Conservation (phyloP, 1,284 basidiomycete genomes). For the Hortiboletus rubellus region DNA sequence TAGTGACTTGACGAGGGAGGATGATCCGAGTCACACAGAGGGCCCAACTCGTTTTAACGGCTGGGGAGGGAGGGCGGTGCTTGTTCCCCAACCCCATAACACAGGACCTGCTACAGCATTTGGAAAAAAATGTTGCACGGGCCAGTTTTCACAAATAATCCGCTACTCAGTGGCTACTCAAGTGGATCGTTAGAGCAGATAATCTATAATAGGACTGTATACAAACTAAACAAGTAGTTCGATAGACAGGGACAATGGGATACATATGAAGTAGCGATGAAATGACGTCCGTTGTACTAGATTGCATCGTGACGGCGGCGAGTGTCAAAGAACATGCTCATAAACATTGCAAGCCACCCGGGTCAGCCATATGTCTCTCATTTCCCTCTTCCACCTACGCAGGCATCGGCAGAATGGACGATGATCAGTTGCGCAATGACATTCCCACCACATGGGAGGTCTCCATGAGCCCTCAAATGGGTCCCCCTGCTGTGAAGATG, state of each 20-base stretch:
- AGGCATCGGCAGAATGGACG: conserved; percentile 22
- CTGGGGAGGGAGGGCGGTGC: neutral
- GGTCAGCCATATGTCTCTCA: conserved; percentile 34
- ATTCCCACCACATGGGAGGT: conserved; percentile 37
- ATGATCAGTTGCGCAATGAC: conserved; percentile 18
- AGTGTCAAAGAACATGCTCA: conserved; percentile 19
- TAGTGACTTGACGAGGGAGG: neutral
- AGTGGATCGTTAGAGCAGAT: neutral
- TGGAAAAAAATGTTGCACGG: neutral
- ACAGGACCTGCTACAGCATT: conserved; percentile 18
- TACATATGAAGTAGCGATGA: neutral
- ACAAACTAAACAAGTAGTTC: conserved; percentile 3
- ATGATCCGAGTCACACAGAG: too few relatives aligned
- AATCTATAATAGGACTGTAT: neutral
- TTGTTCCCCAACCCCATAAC: neutral
- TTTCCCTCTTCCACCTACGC: conserved; percentile 32
- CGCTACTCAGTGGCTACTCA: neutral
- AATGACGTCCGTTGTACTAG: conserved; percentile 2
- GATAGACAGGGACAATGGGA: neutral
- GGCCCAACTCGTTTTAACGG: neutral
- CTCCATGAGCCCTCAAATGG: conserved; percentile 31
- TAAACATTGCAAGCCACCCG: conserved; percentile 27
- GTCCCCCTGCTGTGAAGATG: conserved; percentile 2
- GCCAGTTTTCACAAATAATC: neutral
- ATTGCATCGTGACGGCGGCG: neutral